Evolutionary conservation across 306 rosid species (phyloP), one percentile per base, ranked within the genome.

Genomic region (Quercus engelmannii): DNA sequence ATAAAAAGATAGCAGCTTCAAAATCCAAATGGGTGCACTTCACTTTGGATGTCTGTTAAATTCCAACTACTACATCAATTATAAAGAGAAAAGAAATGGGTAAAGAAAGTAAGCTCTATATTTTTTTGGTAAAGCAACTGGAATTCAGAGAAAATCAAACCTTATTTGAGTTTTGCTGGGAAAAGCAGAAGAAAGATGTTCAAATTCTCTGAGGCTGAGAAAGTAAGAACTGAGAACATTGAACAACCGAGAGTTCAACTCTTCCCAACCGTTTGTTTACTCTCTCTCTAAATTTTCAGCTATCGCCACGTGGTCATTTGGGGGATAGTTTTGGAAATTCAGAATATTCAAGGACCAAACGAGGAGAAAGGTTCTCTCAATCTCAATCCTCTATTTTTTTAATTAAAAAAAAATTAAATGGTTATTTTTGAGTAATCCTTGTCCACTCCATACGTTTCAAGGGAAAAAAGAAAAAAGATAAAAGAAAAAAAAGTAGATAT

Each of bases 91-190:
- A 59, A 1, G 21, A 67, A 15, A 8, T 41, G 46, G 19, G 5
- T 7, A 20, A 10, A 9, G 3, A n/a, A 6, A 12, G 8, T 10
- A 41, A 8, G 46, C 11, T 7, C 46, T 8, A 41, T 2, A 8
- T 49, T 10, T 49, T 49, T 11, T 49, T 49, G 11, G n/a, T 19
- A 4, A 79, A 68, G 52, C n/a, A 23, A 74, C 61, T 52, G 76
- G 56, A 69, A 76, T 5, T n/a, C 4, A 64, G 74, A 79, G 55
- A 73, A 64, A 17, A 25, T 33, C 33, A 30, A 54, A 73, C 79
- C 69, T 67, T 1, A 28, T 17, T 46, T 38, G 5, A 6, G 69
- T 55, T 71, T 49, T 17, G 8, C 1, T 46, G 28, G 33, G 18
- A 59, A 71, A 18, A 13, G 54, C 14, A 49, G 54, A 49, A 49